A percentile compares a stretch with the other conserved stretches of the same genome.
Conservation (phyloP, 352 stramenopile species). For the Plasmopara muralis region DNA sequence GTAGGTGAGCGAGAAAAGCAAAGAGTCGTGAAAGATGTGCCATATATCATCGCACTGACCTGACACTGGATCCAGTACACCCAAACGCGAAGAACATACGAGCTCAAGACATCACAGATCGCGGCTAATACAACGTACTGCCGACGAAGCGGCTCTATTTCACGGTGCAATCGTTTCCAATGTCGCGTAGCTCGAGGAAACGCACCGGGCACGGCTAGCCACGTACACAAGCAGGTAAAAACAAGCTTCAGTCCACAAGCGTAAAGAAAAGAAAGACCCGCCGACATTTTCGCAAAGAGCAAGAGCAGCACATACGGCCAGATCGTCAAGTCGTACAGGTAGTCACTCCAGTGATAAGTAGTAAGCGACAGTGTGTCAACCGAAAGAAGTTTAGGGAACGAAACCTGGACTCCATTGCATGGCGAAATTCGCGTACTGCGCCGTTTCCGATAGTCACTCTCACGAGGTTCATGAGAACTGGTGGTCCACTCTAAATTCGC, state of each 20-base stretch:
- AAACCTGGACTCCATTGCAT: slow-evolving; percentile 4
- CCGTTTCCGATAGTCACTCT: slow-evolving; percentile 8
- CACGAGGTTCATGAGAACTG: slow-evolving; percentile 3
- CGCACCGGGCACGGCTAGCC: slow-evolving; percentile 47
- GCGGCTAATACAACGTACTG: slow-evolving; percentile 48
- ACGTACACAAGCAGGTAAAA: slow-evolving; percentile 66
- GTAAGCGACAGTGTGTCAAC: not conserved
- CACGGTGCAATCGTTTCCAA: slow-evolving; percentile 33
- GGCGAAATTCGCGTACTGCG: slow-evolving; percentile 28
- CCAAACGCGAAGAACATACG: slow-evolving; percentile 51
- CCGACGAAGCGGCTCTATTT: slow-evolving; percentile 41
- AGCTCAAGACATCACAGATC: slow-evolving; percentile 54
- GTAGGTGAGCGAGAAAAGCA: slow-evolving; percentile 39
- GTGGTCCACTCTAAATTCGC: slow-evolving; percentile 6
- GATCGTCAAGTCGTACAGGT: slow-evolving; percentile 61
- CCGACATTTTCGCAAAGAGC: slow-evolving; percentile 42
- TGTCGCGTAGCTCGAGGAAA: slow-evolving; percentile 54
- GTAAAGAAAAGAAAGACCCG: slow-evolving; percentile 32
- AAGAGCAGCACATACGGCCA: slow-evolving; percentile 66
- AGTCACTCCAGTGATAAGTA: slow-evolving; percentile 38
- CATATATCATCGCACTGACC: slow-evolving; percentile 21
- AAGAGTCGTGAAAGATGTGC: slow-evolving; percentile 5
- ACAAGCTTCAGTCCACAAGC: slow-evolving; percentile 58
- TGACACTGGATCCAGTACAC: slow-evolving; percentile 54
- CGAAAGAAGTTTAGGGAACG: not conserved